Base-by-base conservation (phyloP, 73 alveolate genomes). In the Stentor coeruleus region DNA sequence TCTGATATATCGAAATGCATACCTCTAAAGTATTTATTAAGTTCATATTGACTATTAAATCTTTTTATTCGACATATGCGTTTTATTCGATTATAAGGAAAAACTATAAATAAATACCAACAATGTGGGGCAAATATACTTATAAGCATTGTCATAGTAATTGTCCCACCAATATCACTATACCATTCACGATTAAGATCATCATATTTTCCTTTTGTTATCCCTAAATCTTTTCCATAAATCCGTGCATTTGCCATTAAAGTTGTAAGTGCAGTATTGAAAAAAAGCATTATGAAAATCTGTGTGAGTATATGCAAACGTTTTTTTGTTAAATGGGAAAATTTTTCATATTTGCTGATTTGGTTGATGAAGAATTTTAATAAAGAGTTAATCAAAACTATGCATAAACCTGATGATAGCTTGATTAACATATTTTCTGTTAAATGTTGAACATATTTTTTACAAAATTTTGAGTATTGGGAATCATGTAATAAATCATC, bases 211-310 rank as follows among this genome's bases (percentile, higher is more conserved):
- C 79, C 79, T 14, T 66, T 66, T 20, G 33, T 74, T 66, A 20
- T 40, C 11, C 11, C n/a, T 26, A 82, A 82, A 3, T 89, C 84
- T 28, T 82, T 80, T 59, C 76, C 60, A n/a, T n/a, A n/a, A 38
- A 88, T 57, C 42, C 80, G 59, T 35, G 91, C 88, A 15, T 88
- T 85, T 35, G 80, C 77, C 20, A 89, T 37, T 33, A 81, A 74
- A 3, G 91, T 82, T 33, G 86, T 59, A 33, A 89, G 33, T 11
- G 90, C 91, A 38, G 88, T 86, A 73, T 86, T 89, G 1, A 86
- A 41, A 75, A 89, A 86, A 59, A 82, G 39, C 3, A 74, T 37
- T 3, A 86, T 38, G 84, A 89, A 86, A 1, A 86, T 35, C 59
- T 89, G 85, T 37, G 57, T 58, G 36, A 82, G 37, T 39, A 76